These are phyloP conservation scores for Henckelia pumila DNA, from an alignment of 257 asterid genomes.

Conservation along the genomic window DNA sequence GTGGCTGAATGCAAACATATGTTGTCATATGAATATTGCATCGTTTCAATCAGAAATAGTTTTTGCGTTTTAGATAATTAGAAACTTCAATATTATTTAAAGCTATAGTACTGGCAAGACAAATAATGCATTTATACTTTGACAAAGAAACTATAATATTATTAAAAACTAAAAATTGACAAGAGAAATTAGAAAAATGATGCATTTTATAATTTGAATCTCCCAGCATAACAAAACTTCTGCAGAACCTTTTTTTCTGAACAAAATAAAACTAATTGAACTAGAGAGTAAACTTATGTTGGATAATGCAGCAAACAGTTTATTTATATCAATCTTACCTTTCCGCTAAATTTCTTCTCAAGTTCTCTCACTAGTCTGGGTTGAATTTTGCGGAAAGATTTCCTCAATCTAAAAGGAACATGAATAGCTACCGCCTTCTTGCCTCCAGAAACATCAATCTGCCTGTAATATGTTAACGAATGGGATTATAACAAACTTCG, in stretches of 20 bases:
- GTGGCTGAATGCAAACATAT: not conserved
- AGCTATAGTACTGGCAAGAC: not conserved
- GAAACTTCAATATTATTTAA: no score
- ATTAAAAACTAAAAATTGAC: not conserved
- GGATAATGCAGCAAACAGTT: not conserved
- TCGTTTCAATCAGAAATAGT: not conserved
- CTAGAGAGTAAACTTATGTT: not conserved
- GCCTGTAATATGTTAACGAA: constrained; percentile 42
- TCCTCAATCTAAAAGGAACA: constrained; percentile 79
- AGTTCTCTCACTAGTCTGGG: constrained; percentile 85
- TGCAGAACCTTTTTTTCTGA: not conserved
- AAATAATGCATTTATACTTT: no score
- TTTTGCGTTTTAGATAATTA: no score
- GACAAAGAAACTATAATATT: no score
- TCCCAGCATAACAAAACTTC: not conserved
- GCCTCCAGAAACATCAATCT: constrained; percentile 70
- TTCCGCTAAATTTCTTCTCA: constrained; percentile 96
- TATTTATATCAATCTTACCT: constrained; percentile 39
- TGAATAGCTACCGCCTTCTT: constrained; percentile 90
- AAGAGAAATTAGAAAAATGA: no score
- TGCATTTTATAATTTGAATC: not conserved
- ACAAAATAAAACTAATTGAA: not conserved
- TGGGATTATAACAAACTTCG: not conserved
- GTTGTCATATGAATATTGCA: not conserved
- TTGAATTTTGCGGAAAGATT: constrained; percentile 88